Percentiles rank a stretch among this genome's conserved stretches.
Evolutionary conservation across 2,329 filamentous ascomycete genomes (phyloP).

Genomic region (Penicillium paneum): DNA sequence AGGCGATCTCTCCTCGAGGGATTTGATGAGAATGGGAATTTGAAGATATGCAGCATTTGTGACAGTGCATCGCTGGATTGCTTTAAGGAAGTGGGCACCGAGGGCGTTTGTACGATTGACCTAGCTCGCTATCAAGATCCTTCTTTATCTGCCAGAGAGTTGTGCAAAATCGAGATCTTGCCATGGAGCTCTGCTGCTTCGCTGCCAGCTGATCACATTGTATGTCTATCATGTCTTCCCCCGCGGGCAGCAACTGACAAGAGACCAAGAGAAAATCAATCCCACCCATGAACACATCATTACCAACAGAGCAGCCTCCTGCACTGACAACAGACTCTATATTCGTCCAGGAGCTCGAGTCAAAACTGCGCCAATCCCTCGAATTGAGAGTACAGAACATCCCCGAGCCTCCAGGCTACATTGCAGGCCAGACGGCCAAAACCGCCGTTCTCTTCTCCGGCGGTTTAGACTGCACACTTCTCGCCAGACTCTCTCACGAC

Average conservation of each 20-base stretch:
- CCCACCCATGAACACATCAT: constrained; percentile 43
- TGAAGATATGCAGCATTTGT: constrained; percentile 70
- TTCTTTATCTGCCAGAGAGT: constrained; percentile 9
- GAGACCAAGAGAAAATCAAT: constrained; percentile 40
- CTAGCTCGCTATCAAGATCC: constrained; percentile 38
- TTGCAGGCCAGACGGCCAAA: constrained; percentile 30
- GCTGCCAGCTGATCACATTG: constrained; percentile 21
- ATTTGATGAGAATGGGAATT: constrained; percentile 46
- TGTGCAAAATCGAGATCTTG: constrained; percentile 25
- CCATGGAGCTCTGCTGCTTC: constrained; percentile 27
- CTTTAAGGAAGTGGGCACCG: constrained; percentile 80
- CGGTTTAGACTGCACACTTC: constrained; percentile 84
- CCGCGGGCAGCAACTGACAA: neutral
- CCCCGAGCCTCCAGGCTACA: constrained; percentile 53
- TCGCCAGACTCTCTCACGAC: constrained; percentile 78
- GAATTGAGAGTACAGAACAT: constrained; percentile 63
- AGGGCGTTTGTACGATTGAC: constrained; percentile 72
- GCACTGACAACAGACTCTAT: constrained; percentile 42
- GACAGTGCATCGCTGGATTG: constrained; percentile 47
- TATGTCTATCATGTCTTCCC: constrained; percentile 12
- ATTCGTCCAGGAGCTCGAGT: constrained; percentile 54
- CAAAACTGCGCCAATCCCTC: constrained; percentile 60
- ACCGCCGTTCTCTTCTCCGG: constrained; percentile 89
- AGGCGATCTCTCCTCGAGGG: constrained; percentile 71
- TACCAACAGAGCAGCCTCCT: constrained; percentile 31